A percentile compares a stretch with the other conserved stretches of the same genome.
phyloP scores from a whole-genome alignment of 2,329 filamentous ascomycete species.

The Aspergillus puulaauensis region DNA sequence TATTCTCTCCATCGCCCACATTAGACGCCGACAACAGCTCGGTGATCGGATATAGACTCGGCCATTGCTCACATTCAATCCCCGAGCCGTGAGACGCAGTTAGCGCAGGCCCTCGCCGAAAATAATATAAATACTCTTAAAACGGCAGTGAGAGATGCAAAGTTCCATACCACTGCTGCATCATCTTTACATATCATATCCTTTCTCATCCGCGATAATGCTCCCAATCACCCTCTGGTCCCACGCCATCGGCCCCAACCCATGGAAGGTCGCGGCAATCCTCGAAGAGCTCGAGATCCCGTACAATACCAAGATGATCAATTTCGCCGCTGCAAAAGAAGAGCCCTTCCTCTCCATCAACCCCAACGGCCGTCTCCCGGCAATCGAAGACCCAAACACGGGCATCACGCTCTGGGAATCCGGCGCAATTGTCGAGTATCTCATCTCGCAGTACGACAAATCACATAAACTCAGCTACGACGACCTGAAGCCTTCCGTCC shows the following conservation, averaged over 20 bases:
- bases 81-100: no score
- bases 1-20: no score
- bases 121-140: no score
- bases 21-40: no score
- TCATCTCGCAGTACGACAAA: constrained; percentile 45
- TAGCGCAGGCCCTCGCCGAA: no score
- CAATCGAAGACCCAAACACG: constrained; percentile 33
- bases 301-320: constrained; percentile 19
- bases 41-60: no score
- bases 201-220: neutral
- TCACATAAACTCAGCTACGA: constrained; percentile 40
- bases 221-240: constrained; percentile 10
- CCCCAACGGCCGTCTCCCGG: constrained; percentile 30
- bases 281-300: constrained; percentile 28
- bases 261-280: constrained; percentile 28
- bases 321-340: constrained; percentile 25
- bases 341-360: constrained; percentile 19
- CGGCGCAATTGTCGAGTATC: constrained; percentile 44
- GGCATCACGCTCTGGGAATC: constrained; percentile 42
- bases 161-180: no score
- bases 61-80: no score
- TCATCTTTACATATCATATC: no score
- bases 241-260: constrained; percentile 18
- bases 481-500: no score
- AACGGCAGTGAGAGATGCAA: no score